Evolutionary conservation across 2,329 filamentous ascomycete species (phyloP), one percentile per base, ranked within the genome.

Genomic region (Colletotrichum sp.): DNA sequence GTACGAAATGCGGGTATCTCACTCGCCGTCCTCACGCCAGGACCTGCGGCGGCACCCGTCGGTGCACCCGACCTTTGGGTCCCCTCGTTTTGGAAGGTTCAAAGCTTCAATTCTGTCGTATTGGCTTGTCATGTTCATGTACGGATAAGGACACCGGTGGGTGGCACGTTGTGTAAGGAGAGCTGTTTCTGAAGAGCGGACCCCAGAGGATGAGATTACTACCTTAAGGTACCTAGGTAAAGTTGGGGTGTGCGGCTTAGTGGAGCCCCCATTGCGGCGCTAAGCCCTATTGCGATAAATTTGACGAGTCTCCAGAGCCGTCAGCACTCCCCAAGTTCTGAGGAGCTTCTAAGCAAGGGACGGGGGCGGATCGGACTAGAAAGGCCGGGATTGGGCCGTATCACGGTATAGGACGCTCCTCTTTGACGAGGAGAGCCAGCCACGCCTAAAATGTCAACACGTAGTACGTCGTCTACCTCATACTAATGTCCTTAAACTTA

Each of bases 241-340:
- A 67, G 26, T 32, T n/a, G 43, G 18, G 26, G 43, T 13, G n/a
- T 38, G 21, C n/a, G 34, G 34, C n/a, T 30, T 60, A n/a, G 52
- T 36, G 52, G 66, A 16, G 30, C n/a, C 66, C n/a, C 21, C 66
- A 26, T 57, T 63, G 26, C 57, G 64, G 78, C 83, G 81, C 84
- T 85, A 85, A 82, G 79, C 83, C 82, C 67, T 80, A 81, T 84
- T 83, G 79, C 81, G 83, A 83, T 81, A 85, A 84, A 79, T 83
- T 85, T 84, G 81, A 84, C 84, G 84, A 85, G 78, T 57, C 43
- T 66, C 48, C 34, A 28, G 38, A 58, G 68, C 24, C 43, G 34
- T 34, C 32, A 58, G 55, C 38, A 52, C 21, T 74, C 43, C 48
- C 38, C 38, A 32, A 24, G 61, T 74, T 72, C 67, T 38, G 60